Conservation (phyloP, 805 yeast genomes). For the Pichia exigua region DNA sequence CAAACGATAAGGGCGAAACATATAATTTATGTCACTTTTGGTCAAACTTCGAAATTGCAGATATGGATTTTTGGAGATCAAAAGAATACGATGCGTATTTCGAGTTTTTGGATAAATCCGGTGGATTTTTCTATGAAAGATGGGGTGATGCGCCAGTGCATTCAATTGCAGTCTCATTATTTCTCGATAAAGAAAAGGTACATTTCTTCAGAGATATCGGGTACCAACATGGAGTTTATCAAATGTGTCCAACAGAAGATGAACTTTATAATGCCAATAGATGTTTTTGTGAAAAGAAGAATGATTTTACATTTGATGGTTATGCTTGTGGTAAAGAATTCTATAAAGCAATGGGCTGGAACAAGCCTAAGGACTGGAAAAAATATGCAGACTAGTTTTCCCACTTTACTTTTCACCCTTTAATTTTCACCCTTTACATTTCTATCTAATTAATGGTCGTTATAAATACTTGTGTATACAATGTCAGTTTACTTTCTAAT, state of each 20-base stretch:
- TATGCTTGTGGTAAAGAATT: constrained; percentile 30
- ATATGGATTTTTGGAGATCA: constrained; percentile 59
- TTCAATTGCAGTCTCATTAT: constrained; percentile 61
- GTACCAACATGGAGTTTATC: constrained; percentile 50
- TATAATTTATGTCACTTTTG: constrained; percentile 78
- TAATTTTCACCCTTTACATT: too few relatives aligned
- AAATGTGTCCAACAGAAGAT: constrained; percentile 36
- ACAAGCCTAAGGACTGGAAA: constrained; percentile 25
- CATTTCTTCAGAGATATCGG: constrained; percentile 74
- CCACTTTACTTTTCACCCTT: too few relatives aligned
- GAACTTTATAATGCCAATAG: constrained; percentile 20
- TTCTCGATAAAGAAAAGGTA: constrained; percentile 47
- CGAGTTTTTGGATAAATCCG: constrained; percentile 51
- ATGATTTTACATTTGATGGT: constrained; percentile 33
- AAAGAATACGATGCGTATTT: constrained; percentile 52
- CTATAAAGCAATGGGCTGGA: constrained; percentile 21
- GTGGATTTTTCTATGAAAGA: constrained; percentile 80
- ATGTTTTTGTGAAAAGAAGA: constrained; percentile 33
- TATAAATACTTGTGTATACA: too few relatives aligned
- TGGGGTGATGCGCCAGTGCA: constrained; percentile 97
- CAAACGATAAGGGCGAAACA: constrained; percentile 52
- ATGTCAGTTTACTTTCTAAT: too few relatives aligned
- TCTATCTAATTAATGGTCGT: too few relatives aligned
- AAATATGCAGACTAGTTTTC: constrained; percentile 12
- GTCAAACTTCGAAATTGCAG: constrained; percentile 74